These are phyloP conservation scores for Gracilaria domingensis DNA, from an alignment of 23 red algal species.

Conservation along the genomic window DNA sequence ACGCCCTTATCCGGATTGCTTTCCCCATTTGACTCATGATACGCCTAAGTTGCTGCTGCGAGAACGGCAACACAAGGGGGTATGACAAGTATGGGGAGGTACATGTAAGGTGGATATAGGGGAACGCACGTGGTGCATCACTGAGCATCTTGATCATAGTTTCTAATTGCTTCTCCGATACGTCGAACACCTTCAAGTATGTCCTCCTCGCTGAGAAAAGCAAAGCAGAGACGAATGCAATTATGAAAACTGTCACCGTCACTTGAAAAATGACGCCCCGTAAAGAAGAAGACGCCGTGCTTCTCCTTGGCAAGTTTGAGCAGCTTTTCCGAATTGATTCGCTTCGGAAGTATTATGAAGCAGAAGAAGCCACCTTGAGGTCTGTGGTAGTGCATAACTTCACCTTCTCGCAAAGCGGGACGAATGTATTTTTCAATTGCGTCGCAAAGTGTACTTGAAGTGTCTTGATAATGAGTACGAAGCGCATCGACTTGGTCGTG, in stretches of 20 bases:
- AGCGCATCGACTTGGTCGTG: constrained; percentile 52
- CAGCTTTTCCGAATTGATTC: constrained; percentile 72
- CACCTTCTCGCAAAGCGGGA: constrained; percentile 21
- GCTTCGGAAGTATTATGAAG: constrained; percentile 62
- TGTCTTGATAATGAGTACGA: constrained; percentile 45
- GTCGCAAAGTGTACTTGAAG: constrained; percentile 43
- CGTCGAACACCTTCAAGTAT: constrained; percentile 72
- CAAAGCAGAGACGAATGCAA: constrained; percentile 83
- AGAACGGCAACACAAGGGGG: too few species aligned
- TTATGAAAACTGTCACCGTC: neutral
- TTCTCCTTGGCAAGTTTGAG: constrained; percentile 24
- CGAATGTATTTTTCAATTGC: constrained; percentile 67
- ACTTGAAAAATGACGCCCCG: constrained; percentile 60
- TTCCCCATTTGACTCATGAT: constrained; percentile 40
- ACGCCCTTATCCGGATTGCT: constrained; percentile 47
- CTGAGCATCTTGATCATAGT: neutral
- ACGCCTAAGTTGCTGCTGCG: neutral
- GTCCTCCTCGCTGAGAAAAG: constrained; percentile 52
- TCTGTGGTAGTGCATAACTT: constrained; percentile 33
- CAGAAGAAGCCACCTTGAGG: constrained; percentile 86
- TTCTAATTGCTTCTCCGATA: constrained; percentile 59
- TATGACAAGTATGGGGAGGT: too few species aligned
- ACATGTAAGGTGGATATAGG: too few species aligned
- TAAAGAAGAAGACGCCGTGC: constrained; percentile 80
- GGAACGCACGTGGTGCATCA: neutral